Conservation (phyloP, 257 asterid genomes). For the Thymus quinquecostatus region DNA sequence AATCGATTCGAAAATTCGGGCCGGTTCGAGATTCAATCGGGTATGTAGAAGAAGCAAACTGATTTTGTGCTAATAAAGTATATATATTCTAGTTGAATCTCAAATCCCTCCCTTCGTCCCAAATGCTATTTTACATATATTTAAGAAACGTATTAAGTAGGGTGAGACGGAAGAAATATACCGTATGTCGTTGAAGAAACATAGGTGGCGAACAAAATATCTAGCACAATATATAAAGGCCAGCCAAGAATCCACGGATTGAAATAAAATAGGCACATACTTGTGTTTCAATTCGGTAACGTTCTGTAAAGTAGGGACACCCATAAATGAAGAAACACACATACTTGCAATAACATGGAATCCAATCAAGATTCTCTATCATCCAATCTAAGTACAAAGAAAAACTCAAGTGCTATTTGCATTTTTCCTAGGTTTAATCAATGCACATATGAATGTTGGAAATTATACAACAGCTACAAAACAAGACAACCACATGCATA, state of each 20-base stretch:
- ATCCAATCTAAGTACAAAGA: slow-evolving; percentile 10
- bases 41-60: too few relatives aligned
- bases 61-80: too few relatives aligned
- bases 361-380: not conserved
- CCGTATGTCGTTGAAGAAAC: not conserved
- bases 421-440: too few relatives aligned
- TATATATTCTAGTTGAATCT: too few relatives aligned
- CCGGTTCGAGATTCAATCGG: too few relatives aligned
- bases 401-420: too few relatives aligned
- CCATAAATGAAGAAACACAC: not conserved
- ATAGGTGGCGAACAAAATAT: not conserved
- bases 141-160: too few relatives aligned
- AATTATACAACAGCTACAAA: slow-evolving; percentile 32
- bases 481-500: too few relatives aligned
- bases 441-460: slow-evolving; percentile 22
- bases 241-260: slow-evolving; percentile 1
- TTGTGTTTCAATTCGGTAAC: not conserved
- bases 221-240: slow-evolving; percentile 11
- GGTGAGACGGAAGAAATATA: too few relatives aligned
- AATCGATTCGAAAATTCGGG: too few relatives aligned
- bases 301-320: not conserved
- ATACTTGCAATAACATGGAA: not conserved
- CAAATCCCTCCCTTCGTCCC: too few relatives aligned
- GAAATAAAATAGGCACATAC: not conserved
- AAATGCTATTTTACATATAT: too few relatives aligned